These are phyloP conservation scores for Fusarium annulatum DNA, from an alignment of 2,329 filamentous ascomycete genomes.

Conservation along the genomic window DNA sequence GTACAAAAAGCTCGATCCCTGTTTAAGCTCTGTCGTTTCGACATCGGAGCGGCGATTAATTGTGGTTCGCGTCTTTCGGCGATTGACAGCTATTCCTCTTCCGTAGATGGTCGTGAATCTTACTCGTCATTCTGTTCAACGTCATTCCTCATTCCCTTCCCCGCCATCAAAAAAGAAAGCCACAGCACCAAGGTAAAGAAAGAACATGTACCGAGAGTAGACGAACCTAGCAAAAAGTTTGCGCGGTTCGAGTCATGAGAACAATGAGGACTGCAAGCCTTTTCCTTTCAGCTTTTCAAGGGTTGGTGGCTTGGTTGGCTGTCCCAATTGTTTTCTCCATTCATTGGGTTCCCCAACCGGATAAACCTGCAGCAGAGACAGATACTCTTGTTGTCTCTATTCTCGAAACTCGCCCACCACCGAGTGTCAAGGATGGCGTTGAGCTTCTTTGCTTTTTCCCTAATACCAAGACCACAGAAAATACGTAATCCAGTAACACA, in stretches of 20 bases:
- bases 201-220: neutral
- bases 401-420: constrained; percentile 7
- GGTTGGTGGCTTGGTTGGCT: neutral
- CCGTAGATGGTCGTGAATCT: neutral
- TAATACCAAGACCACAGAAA: constrained; percentile 4
- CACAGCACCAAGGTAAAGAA: neutral
- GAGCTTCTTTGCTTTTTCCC: constrained; percentile 34
- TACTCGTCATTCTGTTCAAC: constrained; percentile 32
- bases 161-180: constrained; percentile 4
- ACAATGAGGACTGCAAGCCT: constrained; percentile 1
- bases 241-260: constrained; percentile 20
- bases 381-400: neutral
- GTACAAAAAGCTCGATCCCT: constrained; percentile 20
- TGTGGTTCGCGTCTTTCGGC: constrained; percentile 19
- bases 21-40: constrained; percentile 2
- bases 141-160: constrained; percentile 24
- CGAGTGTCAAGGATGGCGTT: constrained; percentile 1
- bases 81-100: constrained; percentile 11
- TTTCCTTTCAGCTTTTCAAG: neutral
- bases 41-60: constrained; percentile 20
- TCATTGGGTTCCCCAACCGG: neutral
- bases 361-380: neutral
- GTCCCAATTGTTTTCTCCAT: constrained; percentile 19
- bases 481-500: constrained; percentile 10
- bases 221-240: neutral